phyloP scores from a whole-genome alignment of 2,329 filamentous ascomycete species.

The Pseudogymnoascus pannorum region DNA sequence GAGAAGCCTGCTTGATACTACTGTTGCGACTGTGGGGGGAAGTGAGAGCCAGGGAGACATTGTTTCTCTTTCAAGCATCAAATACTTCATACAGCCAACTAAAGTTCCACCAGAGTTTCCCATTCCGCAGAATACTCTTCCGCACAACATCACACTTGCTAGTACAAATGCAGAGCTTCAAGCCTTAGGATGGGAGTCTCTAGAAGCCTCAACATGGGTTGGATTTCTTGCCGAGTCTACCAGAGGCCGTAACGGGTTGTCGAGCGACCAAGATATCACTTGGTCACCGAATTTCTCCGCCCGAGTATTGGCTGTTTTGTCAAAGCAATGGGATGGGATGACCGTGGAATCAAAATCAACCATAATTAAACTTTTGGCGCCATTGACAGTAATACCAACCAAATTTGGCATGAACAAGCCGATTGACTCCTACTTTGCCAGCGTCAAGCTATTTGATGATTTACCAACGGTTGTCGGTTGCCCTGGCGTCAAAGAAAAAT shows the following conservation, averaged over 20 bases:
- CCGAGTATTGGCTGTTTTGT: conserved; percentile 70
- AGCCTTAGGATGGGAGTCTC: conserved; percentile 75
- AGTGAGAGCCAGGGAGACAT: conserved; percentile 57
- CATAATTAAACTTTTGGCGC: conserved; percentile 56
- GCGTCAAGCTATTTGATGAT: conserved; percentile 93
- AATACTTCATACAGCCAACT: conserved; percentile 65
- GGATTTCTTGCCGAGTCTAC: conserved; percentile 66
- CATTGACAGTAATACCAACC: conserved; percentile 75
- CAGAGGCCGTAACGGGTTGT: conserved; percentile 46
- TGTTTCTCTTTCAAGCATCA: conserved; percentile 69
- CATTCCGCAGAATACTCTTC: conserved; percentile 72
- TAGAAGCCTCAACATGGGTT: conserved; percentile 82
- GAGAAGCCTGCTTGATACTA: conserved; percentile 67
- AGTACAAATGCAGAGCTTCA: conserved; percentile 63
- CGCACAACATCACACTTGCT: conserved; percentile 71
- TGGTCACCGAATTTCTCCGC: conserved; percentile 66
- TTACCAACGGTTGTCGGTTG: conserved; percentile 73
- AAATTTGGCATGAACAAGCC: conserved; percentile 85
- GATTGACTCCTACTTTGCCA: conserved; percentile 80
- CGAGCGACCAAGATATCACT: conserved; percentile 62
- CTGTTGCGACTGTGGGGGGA: conserved; percentile 62
- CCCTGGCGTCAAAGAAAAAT: conserved; percentile 81
- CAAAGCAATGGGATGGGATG: conserved; percentile 84
- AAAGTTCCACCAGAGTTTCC: conserved; percentile 78
- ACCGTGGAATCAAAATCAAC: conserved; percentile 57